Conservation (phyloP, 1,284 basidiomycete species). For the Microbotryum scabiosae region DNA sequence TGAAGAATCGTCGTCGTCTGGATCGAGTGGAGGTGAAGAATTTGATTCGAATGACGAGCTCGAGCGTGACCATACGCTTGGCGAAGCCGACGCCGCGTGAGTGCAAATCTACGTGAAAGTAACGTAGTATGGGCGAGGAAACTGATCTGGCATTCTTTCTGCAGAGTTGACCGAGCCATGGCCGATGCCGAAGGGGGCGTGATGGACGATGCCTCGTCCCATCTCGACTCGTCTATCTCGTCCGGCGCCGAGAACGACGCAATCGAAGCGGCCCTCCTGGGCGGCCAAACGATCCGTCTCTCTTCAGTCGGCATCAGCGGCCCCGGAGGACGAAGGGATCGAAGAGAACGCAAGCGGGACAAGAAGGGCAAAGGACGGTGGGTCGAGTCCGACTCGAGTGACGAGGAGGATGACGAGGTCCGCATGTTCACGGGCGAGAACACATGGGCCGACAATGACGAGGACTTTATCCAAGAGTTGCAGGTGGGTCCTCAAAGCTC, state of each 20-base stretch:
- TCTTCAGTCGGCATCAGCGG: conserved; percentile 16
- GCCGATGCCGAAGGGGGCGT: conserved; percentile 2
- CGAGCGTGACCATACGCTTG: conserved; percentile 24
- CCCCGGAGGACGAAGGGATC: conserved; percentile 8
- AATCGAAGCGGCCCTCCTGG: conserved; percentile 20
- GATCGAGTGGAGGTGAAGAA: conserved; percentile 17
- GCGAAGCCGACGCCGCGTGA: conserved; percentile 25
- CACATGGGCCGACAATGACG: conserved; percentile 25
- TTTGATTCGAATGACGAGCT: conserved; percentile 21
- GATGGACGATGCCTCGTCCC: conserved; percentile 14
- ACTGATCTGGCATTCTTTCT: not conserved
- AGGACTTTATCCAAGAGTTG: conserved; percentile 20
- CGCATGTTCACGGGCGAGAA: conserved; percentile 12
- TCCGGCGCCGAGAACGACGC: conserved; percentile 17
- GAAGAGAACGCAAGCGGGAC: conserved; percentile 16
- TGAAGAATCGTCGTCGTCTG: not conserved
- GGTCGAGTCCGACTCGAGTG: conserved; percentile 1
- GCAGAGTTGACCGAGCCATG: conserved; percentile 25
- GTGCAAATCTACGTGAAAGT: not conserved
- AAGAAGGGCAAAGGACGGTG: conserved; percentile 24
- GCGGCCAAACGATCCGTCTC: conserved; percentile 15
- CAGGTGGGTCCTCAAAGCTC: conserved; percentile 13
- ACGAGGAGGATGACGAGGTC: conserved; percentile 16
- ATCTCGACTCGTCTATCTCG: conserved; percentile 14
- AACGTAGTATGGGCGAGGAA: no score